Evolutionary conservation across 768 basidiomycete genomes (phyloP).

Genomic region (Mycena alexandri): DNA sequence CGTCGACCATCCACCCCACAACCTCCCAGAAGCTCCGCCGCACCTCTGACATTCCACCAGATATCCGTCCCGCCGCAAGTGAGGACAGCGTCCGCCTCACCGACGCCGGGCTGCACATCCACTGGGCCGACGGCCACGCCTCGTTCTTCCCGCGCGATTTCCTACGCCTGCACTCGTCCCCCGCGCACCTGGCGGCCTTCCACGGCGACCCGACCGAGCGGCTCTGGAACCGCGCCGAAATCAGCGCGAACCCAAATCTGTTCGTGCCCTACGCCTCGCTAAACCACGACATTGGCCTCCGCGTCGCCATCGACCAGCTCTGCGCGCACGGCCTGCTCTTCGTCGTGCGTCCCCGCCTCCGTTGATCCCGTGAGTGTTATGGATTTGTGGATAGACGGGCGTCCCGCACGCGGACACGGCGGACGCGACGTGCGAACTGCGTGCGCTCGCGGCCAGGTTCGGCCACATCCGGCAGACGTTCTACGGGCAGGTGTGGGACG

Average conservation of each 20-base stretch:
- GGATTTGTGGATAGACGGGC: constrained; percentile 45
- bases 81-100: constrained; percentile 56
- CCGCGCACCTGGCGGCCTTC: constrained; percentile 51
- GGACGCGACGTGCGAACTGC: constrained; percentile 74
- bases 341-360: constrained; percentile 51
- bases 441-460: constrained; percentile 73
- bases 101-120: constrained; percentile 60
- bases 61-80: background rate
- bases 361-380: background rate
- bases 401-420: constrained; percentile 76
- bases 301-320: constrained; percentile 76
- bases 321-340: constrained; percentile 80
- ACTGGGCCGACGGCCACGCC: constrained; percentile 71
- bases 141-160: constrained; percentile 67
- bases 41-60: constrained; percentile 71
- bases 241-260: constrained; percentile 56
- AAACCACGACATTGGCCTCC: constrained; percentile 58
- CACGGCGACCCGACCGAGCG: constrained; percentile 56
- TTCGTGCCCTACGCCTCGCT: constrained; percentile 70
- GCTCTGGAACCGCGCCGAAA: constrained; percentile 60
- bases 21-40: constrained; percentile 83
- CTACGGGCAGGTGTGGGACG: constrained; percentile 92
- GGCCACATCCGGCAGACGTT: constrained; percentile 88
- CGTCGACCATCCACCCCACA: constrained; percentile 80
- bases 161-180: constrained; percentile 61